Evolutionary conservation across 2,329 filamentous ascomycete species (phyloP), one percentile per base, ranked within the genome.

Genomic region (Aaosphaeria pasadenensis): DNA sequence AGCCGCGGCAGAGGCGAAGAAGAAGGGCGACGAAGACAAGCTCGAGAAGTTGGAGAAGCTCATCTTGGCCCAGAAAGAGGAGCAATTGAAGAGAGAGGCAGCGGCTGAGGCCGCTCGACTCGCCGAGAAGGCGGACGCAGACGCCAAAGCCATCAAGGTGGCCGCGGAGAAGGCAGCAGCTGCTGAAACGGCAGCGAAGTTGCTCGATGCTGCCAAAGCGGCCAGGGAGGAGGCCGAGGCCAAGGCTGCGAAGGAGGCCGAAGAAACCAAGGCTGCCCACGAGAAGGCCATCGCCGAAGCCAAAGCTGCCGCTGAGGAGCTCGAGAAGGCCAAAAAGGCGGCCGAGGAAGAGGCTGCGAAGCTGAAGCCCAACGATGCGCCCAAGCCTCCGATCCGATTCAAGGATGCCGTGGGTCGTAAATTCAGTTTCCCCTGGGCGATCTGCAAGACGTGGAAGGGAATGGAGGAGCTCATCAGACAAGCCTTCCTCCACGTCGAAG

Each of bases 331-430:
- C 7, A 76, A 76, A 47, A 72, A 73, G 53, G 74, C 72, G 40
- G 67, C 73, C 5, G 75, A 77, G 50, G 74, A 73, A 44, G 75
- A 76, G 52, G 68, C 70, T 7, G 49, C 47, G 7, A 52, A 49
- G 17, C 39, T 54, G 38, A 69, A 67, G 32, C 77, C 54, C 52
- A 71, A 75, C 5, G 75, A 79, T 9, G 74, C 77, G 47, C 77
- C 78, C 57, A 87, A 90, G 69, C 77, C 84, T 39, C 89, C 88
- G 2, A 89, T 96, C 67, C 86, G 86, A 59, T 96, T 96, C 76
- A 95, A 95, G 71, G 91, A 96, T 66, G 91, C 91, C 1, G 84
- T 96, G 11, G 89, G 89, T 31, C 82, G 91, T 56, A 96, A 95
- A 70, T 96, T 95, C 69, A 94, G 84, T 71, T 96, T 96, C 63